Base-by-base conservation (phyloP, 768 basidiomycete genomes). In the Mycena rebaudengoi region DNA sequence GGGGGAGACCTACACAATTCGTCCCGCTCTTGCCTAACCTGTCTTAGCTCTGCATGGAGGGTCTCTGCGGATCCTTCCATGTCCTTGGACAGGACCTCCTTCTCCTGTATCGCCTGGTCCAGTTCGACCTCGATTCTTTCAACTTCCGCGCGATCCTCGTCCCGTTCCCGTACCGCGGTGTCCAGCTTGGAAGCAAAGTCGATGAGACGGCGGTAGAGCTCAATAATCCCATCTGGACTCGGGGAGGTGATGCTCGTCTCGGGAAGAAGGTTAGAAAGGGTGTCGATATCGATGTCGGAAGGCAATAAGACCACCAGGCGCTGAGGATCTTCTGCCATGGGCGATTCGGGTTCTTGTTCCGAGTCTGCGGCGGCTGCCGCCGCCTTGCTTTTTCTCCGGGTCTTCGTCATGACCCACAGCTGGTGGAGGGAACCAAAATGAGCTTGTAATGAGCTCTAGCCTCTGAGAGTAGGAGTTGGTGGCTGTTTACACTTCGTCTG, bases 31-130 rank as follows among this genome's bases (percentile, higher is more conserved):
- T 80, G 76, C 75, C 87, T 90, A 37, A 85, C 74, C 56, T 81
- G 72, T 23, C 73, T 75, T 2, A 94, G 73, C 70, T 95, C 89
- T 26, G 80, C 80, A 64, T 88, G 86, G 5, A 84, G 74, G 44
- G 70, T 65, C 55, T 89, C 86, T 29, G 88, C 64, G 1, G 85
- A 76, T 0, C 69, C 71, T 69, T 91, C 90, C 12, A 88, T 70
- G 30, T 91, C 88, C 51, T 83, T 84, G 1, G 85, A 75, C 48
- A 82, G 76, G 1, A 80, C 85, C 72, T 95, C 92, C 53, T 84
- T 86, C 73, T 95, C 93, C 69, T 94, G 91, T 33, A 94, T 74
- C 7, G 91, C 88, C 76, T 95, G 93, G 73, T 95, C 94, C 33
- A 95, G 79, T 74, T 96, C 94, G 3, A 95, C 80, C 56, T 94